Conservation (phyloP, 257 asterid species). For the Primulina eburnea region DNA sequence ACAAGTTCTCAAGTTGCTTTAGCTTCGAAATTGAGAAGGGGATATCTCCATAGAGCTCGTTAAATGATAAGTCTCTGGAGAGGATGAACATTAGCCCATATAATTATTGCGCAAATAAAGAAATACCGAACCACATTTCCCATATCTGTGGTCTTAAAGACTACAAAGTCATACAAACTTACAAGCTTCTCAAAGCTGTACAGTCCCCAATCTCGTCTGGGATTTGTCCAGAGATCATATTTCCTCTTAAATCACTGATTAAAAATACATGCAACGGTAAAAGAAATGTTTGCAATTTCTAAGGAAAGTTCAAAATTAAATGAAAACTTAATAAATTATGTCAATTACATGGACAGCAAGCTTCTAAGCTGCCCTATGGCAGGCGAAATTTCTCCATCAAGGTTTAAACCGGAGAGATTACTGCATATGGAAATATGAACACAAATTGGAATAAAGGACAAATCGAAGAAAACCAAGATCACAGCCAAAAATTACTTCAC, state of each 20-base stretch:
- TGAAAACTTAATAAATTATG: background rate
- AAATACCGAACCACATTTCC: background rate
- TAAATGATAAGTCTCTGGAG: slow-evolving; percentile 83
- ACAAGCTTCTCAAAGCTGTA: slow-evolving; percentile 67
- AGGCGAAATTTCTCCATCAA: slow-evolving; percentile 91
- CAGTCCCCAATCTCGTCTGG: slow-evolving; percentile 99
- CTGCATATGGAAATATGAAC: slow-evolving; percentile 31
- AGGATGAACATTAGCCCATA: background rate
- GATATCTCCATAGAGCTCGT: slow-evolving; percentile 83
- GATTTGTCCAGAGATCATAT: slow-evolving; percentile 83
- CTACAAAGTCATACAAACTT: slow-evolving; percentile 14
- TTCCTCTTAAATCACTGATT: slow-evolving; percentile 69
- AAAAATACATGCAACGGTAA: slow-evolving; percentile 5
- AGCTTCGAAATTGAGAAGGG: slow-evolving; percentile 93
- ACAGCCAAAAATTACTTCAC: background rate
- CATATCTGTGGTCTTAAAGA: no score
- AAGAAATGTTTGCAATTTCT: no score
- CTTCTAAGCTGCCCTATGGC: slow-evolving; percentile 77
- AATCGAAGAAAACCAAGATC: background rate
- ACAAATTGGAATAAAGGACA: slow-evolving; percentile 1
- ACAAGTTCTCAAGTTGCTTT: slow-evolving; percentile 83
- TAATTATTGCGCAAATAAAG: background rate
- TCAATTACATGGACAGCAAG: slow-evolving; percentile 59
- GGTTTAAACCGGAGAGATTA: slow-evolving; percentile 84
- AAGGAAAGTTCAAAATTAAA: background rate